These are phyloP conservation scores for Pleurotus salmoneostramineus DNA, from an alignment of 768 basidiomycete genomes.

Conservation along the genomic window DNA sequence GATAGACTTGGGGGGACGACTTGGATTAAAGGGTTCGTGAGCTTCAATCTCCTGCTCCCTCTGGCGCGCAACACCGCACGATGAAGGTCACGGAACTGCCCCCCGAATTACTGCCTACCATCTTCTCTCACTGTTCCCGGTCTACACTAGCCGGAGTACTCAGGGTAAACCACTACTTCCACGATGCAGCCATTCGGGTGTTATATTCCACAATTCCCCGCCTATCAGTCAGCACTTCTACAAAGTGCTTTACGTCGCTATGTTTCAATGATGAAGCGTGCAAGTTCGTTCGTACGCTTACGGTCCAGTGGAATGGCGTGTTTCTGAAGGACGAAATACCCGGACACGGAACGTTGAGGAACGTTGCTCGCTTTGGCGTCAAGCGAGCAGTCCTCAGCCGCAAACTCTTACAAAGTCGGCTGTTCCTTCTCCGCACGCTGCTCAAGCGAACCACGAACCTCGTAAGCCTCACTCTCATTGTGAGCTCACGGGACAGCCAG, in stretches of 20 bases:
- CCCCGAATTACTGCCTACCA: not conserved
- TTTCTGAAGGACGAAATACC: not conserved
- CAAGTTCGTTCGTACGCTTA: not conserved
- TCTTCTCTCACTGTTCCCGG: not conserved
- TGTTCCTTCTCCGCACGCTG: constrained; percentile 2
- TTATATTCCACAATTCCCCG: constrained; percentile 4
- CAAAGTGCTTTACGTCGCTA: not conserved
- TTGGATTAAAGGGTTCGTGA: not conserved
- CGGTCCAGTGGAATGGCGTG: not conserved
- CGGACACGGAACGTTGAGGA: not conserved
- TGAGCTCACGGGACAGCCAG: constrained; percentile 1
- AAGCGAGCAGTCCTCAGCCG: not conserved
- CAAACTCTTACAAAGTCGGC: not conserved
- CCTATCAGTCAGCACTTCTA: not conserved
- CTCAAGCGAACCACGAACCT: not conserved
- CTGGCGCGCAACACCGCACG: not conserved
- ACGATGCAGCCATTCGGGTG: constrained; percentile 1
- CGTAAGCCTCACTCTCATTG: constrained; percentile 1
- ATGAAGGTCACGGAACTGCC: not conserved
- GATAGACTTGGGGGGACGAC: not conserved
- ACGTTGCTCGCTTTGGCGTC: not conserved
- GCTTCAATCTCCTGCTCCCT: not conserved
- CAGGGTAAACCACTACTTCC: not conserved
- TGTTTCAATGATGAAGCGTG: constrained; percentile 1
- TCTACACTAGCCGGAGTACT: not conserved